A percentile compares a stretch with the other conserved stretches of the same genome.
Conservation (phyloP, 2,329 filamentous ascomycete species). For the Coniochaeta sp. region DNA sequence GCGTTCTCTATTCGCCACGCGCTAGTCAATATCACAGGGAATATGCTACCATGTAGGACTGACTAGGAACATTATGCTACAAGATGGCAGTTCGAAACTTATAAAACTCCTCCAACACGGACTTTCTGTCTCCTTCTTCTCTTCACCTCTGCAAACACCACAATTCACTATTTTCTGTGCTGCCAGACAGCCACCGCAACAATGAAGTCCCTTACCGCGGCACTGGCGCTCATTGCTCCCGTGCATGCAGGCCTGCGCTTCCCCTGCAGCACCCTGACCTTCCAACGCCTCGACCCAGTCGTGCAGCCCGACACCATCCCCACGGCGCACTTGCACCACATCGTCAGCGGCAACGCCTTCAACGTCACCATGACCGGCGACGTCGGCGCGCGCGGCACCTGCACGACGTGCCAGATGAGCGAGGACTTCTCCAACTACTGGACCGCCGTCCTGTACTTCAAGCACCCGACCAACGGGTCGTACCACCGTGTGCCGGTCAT, state of each 20-base stretch:
- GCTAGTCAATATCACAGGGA: neutral
- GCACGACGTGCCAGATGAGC: constrained; percentile 5
- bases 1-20: neutral
- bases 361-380: constrained; percentile 3
- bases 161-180: neutral
- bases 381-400: neutral
- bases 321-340: constrained; percentile 2
- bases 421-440: constrained; percentile 11
- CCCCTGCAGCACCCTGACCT: neutral
- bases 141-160: neutral
- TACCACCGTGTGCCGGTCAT: constrained; percentile 11
- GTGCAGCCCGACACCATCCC: constrained; percentile 2
- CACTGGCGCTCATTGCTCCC: neutral
- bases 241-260: constrained; percentile 5
- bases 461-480: constrained; percentile 11
- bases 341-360: constrained; percentile 5
- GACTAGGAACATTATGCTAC: neutral
- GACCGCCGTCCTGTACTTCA: constrained; percentile 7
- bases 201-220: constrained; percentile 4
- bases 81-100: neutral
- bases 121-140: neutral
- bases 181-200: neutral
- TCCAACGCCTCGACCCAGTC: constrained; percentile 4
- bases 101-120: neutral
- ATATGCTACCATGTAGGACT: neutral